A percentile compares a stretch with the other conserved stretches of the same genome.
Evolutionary conservation across 2,329 filamentous ascomycete species (phyloP).

Genomic region (Aspergillus versicolor): DNA sequence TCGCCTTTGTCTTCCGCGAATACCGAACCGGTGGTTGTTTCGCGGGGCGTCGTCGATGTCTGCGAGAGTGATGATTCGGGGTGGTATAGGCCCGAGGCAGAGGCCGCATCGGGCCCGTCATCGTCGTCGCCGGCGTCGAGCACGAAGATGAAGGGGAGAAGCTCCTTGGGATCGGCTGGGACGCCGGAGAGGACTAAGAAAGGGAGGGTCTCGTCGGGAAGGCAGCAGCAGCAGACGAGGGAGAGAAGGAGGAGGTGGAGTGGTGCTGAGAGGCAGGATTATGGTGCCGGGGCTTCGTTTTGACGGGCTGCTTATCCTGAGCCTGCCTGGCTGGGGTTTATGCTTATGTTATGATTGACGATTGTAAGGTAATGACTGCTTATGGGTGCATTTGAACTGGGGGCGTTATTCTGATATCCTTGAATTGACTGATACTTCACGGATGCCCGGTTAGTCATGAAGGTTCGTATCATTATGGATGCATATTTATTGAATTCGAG

Average conservation of each 20-base stretch:
- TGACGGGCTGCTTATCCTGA: not conserved
- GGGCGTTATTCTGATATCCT: not conserved
- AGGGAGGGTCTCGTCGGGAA: slow-evolving; percentile 12
- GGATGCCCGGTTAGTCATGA: not conserved
- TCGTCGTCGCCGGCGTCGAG: not conserved
- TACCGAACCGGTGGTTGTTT: slow-evolving; percentile 13
- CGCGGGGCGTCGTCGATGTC: slow-evolving; percentile 21
- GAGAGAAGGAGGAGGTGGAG: slow-evolving; percentile 23
- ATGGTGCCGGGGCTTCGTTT: slow-evolving; percentile 6
- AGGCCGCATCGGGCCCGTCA: not conserved
- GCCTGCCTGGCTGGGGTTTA: not conserved
- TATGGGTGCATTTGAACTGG: not conserved
- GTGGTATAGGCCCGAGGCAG: slow-evolving; percentile 17
- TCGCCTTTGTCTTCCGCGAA: slow-evolving; percentile 3
- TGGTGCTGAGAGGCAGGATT: slow-evolving; percentile 18
- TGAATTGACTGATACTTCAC: not conserved
- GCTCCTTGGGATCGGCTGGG: not conserved
- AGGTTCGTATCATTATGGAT: not conserved
- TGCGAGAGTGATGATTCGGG: slow-evolving; percentile 24
- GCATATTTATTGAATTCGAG: too few relatives aligned
- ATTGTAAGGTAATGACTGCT: slow-evolving; percentile 1
- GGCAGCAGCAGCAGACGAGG: slow-evolving; percentile 14
- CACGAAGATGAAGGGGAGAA: slow-evolving; percentile 5
- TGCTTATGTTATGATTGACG: not conserved
- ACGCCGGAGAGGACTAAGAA: slow-evolving; percentile 15